Conservation (phyloP, 768 basidiomycete genomes). For the Phaffia tasmanica region DNA sequence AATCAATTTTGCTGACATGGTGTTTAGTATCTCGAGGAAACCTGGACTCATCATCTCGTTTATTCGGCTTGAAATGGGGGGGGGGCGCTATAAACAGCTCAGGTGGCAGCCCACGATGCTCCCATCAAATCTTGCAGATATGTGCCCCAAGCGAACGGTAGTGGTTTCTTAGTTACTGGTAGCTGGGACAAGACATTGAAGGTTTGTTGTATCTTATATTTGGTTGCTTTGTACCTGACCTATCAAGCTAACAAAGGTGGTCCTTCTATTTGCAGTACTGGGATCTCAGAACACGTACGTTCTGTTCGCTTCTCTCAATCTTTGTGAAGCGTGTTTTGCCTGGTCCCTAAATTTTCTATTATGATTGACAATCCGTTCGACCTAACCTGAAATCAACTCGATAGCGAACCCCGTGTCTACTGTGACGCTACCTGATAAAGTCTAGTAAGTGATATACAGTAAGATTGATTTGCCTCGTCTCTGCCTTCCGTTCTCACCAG, state of each 20-base stretch:
- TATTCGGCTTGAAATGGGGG: no score
- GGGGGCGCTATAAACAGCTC: not conserved
- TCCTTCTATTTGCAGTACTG: slow-evolving; percentile 6
- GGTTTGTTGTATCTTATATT: not conserved
- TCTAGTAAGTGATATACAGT: not conserved
- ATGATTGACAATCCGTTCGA: not conserved
- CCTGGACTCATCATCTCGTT: not conserved
- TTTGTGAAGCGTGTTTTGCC: no score
- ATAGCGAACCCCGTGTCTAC: slow-evolving; percentile 10
- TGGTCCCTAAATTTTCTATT: no score
- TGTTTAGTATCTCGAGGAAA: not conserved
- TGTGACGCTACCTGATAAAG: slow-evolving; percentile 13
- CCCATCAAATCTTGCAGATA: slow-evolving; percentile 25
- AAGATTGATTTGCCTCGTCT: no score
- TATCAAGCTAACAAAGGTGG: not conserved
- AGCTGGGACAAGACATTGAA: slow-evolving; percentile 12
- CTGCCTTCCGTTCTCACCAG: no score
- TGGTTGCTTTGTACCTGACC: not conserved
- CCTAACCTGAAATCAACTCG: not conserved
- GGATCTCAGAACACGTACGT: slow-evolving; percentile 11
- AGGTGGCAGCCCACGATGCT: slow-evolving; percentile 31
- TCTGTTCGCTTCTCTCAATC: not conserved
- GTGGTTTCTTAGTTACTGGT: slow-evolving; percentile 5
- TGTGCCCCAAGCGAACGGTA: slow-evolving; percentile 7
- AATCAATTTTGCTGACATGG: not conserved